These are phyloP conservation scores for Pleurotus giganteus DNA, from an alignment of 768 basidiomycete species.

Conservation along the genomic window DNA sequence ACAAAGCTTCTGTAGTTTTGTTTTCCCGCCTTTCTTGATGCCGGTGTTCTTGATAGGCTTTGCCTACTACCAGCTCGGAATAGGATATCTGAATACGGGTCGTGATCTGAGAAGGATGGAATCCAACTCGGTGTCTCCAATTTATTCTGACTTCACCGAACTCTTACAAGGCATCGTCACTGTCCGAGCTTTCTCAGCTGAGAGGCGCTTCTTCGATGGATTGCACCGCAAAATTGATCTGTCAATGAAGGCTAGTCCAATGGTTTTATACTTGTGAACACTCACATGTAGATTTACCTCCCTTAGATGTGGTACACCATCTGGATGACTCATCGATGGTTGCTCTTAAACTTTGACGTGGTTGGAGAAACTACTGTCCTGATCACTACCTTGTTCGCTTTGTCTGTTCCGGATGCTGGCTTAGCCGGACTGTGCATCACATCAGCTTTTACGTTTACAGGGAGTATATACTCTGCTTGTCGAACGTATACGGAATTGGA, in stretches of 20 bases:
- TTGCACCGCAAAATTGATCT: conserved; percentile 72
- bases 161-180: conserved; percentile 82
- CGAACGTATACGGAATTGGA: conserved; percentile 57
- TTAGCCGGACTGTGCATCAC: conserved; percentile 75
- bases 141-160: conserved; percentile 81
- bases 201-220: conserved; percentile 71
- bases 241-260: conserved; percentile 63
- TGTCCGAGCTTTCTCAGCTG: conserved; percentile 86
- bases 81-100: conserved; percentile 76
- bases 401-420: conserved; percentile 59
- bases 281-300: not conserved
- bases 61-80: conserved; percentile 65
- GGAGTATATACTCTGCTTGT: conserved; percentile 51
- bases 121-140: conserved; percentile 81
- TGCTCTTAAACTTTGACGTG: conserved; percentile 78
- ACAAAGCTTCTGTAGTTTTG: conserved; percentile 42
- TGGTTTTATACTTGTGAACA: not conserved
- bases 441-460: conserved; percentile 44
- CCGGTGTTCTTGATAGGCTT: conserved; percentile 74
- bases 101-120: conserved; percentile 92
- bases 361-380: conserved; percentile 75
- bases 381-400: conserved; percentile 72
- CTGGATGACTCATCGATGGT: conserved; percentile 91
- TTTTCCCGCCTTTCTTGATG: conserved; percentile 83
- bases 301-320: conserved; percentile 78